Evolutionary conservation across 805 yeast genomes (phyloP), one percentile per base, ranked within the genome.

Genomic region (Candida endomychidarum): DNA sequence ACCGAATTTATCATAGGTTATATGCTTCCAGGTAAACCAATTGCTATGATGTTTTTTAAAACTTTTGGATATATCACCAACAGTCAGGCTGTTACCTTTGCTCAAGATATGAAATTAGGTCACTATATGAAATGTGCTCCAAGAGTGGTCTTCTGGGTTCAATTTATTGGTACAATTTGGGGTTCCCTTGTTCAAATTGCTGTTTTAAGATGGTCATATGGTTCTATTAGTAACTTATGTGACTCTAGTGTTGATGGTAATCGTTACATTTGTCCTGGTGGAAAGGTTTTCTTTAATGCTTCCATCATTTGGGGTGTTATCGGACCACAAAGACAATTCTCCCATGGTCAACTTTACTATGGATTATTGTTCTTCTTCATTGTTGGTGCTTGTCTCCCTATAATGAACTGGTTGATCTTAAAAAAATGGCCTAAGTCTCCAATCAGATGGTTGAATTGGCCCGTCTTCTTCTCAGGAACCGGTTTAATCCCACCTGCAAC

Each of bases 401-500:
- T 67, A 19, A 52, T 67, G 18, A 58, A 56, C 40, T 65, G 72
- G 71, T 52, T 57, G 39, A 49, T 66, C 34, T 60, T 64, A 49
- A 65, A 58, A 57, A 68, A 64, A 50, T 66, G 69, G 70, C 74
- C 72, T 45, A 63, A 47, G n/a, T 37, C 45, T 10, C 48, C 48
- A 19, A 23, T 47, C 16, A 45, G 34, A 34, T 42, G 47, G 45
- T 38, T 47, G 26, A 42, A 45, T 30, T 44, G 48, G 47, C 51
- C 51, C 8, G 63, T 68, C 33, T 68, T 68, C 59, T 68, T 68
- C 56, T 56, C 67, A 11, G 74, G 73, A 49, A 63, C 72, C n/a
- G 81, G 81, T 32, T 68, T 71, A 49, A 77, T 82, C 50, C 90
- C 91, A 11, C 90, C 91, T 29, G 83, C 86, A 26, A 80, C 88